Evolutionary conservation across 148 eudicot genomes (phyloP), one percentile per base, ranked within the genome.

Genomic region (Rhododendron simsii): DNA sequence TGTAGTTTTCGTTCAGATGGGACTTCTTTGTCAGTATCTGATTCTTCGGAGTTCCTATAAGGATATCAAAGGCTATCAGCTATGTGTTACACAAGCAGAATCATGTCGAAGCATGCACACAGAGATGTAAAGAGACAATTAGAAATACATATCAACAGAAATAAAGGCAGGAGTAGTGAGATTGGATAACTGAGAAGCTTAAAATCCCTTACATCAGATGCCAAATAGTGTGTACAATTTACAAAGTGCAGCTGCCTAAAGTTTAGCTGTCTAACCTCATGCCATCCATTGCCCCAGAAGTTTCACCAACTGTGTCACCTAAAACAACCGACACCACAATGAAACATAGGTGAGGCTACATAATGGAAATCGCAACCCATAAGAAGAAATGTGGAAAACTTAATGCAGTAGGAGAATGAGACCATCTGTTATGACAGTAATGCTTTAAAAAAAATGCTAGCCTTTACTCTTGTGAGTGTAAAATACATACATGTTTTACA

Each of bases 221-320:
- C 26, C 50, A 81, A 33, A 53, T 33, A 81, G 4, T 15, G 23
- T 28, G 35, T 23, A 1, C n/a, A 23, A 78, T 78, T 47, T 47
- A 79, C 55, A 44, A 78, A 21, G n/a, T 41, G 41, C 4, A 6
- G 44, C 2, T 51, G 4, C 39, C 44, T 51, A 59, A 74, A 50
- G 45, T 44, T 55, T 71, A n/a, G 80, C 45, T 51, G 15, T 88
- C 95, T 84, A 79, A 93, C 96, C 96, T 90, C 61, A 33, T 67
- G 86, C 51, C 83, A 10, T 73, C 87, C 61, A 84, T 83, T 47
- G 85, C 86, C 61, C 85, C 90, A 85, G 93, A 87, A 48, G 90
- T 85, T 69, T 86, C 94, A 81, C 89, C 92, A 84, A 53, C 84
- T 87, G 81, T 86, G 80, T 69, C 83, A 83, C 88, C 98, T 95